Evolutionary conservation across 2,329 filamentous ascomycete genomes (phyloP), one percentile per base, ranked within the genome.

Genomic region (Xenoacremonium recifei): DNA sequence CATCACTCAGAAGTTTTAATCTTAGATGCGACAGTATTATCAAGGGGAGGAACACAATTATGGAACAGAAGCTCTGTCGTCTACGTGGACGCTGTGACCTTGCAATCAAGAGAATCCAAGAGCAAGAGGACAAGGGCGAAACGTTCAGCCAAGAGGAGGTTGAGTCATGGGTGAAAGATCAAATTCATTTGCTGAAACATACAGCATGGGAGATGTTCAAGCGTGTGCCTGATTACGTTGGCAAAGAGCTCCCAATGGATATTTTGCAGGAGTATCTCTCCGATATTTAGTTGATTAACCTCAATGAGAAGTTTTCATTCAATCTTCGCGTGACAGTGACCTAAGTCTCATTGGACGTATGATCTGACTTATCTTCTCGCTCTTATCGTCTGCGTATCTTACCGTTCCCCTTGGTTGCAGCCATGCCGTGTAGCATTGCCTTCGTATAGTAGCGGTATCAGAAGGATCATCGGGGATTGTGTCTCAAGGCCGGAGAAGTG

Each of bases 171-270:
- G 30, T 42, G 21, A 42, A 25, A 23, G 42, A 45, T 17, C 42
- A 45, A 15, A 42, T 41, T 11, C 21, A 19, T 11, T 16, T 45
- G 4, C 35, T 45, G 21, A 41, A 41, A 30, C 42, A 45, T n/a
- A 45, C 38, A 4, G 20, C 42, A 4, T 45, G 42, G 42, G 42
- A 45, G 39, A 42, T 45, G 38, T 45, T 38, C 16, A 34, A 45
- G 30, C 38, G 42, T 18, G 16, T 45, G n/a, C 42, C 42, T 1
- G 34, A 41, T 15, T 42, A 45, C 17, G 6, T 37, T 10, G 27
- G 29, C 2, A 17, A 37, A 4, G 42, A 45, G 16, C 29, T 41
- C 11, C 42, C 38, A 5, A 18, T 35, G 21, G 35, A 20, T 10
- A 12, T 23, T 5, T 15, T 45, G 34, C 12, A 38, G 15, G 13